Base-by-base conservation (phyloP, 108 stramenopile species). In the Cyclotella kingstonii region DNA sequence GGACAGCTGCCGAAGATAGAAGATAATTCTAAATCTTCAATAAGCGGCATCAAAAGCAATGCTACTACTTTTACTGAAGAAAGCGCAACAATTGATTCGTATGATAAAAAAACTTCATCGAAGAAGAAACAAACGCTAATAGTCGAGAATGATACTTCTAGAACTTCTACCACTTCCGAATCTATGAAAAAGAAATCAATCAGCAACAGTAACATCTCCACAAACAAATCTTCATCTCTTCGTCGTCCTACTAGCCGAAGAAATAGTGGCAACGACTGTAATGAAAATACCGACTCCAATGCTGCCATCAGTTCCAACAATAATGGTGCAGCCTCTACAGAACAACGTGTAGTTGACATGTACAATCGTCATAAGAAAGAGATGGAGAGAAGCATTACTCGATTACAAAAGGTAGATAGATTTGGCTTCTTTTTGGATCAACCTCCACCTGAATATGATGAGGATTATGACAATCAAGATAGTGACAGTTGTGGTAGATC, bases 351-450 rank as follows among this genome's bases (percentile, higher is more conserved):
- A 34, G 9, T 77, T 1, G 70, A 81, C 38, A 28, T 92, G 62
- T 89, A 80, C 41, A 68, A 68, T 42, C 68, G 70, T 35, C 90
- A 92, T 54, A 76, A 78, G 17, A 62, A 80, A 33, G 90, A 89
- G 60, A 84, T 92, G 69, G 90, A 92, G 65, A 66, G 86, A 10
- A 70, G 52, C 18, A 19, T 89, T 11, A 36, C 11, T 10, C 73
- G 87, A 44, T 54, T 92, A 17, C 81, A 92, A 61, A 92, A 89
- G 68, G 39, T 77, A 46, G 90, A 92, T 71, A 60, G 66, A 21
- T 92, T 80, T 51, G 70, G 74, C 35, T 89, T 80, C 55, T 92
- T 92, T 60, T 69, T 72, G 5, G 84, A 78, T 11, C 61, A 74
- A 9, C 73, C 78, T 34, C 90, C 90, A 53, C 53, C 78, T 11